Percentiles rank a stretch among this genome's conserved stretches.
Evolutionary conservation across 495 filamentous ascomycete genomes (phyloP).

Genomic region (Hyaloscypha variabilis): DNA sequence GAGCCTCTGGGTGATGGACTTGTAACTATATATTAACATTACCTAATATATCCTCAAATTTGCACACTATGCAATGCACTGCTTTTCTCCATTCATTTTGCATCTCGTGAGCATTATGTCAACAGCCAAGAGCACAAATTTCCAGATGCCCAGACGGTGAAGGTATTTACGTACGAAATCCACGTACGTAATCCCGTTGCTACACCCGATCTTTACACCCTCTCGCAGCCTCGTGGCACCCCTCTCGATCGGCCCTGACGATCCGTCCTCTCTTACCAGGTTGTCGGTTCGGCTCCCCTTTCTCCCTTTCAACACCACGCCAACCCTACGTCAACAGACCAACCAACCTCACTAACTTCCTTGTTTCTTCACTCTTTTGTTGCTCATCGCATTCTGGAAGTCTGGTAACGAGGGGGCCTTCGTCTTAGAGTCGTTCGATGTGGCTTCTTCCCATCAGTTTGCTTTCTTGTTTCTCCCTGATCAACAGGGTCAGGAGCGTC

Average conservation of each 20-base stretch:
- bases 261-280: not conserved
- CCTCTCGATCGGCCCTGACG: not conserved
- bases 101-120: no score
- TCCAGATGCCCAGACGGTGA: not conserved
- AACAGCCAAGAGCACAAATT: not conserved
- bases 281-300: not conserved
- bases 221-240: not conserved
- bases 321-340: not conserved
- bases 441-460: not conserved
- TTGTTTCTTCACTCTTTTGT: not conserved
- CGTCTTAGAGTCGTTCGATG: not conserved
- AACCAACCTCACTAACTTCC: not conserved
- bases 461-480: not conserved
- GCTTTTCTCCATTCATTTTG: no score
- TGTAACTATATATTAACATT: not conserved
- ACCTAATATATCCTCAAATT: not conserved
- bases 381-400: constrained; percentile 3
- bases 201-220: not conserved
- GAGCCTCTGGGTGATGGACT: not conserved
- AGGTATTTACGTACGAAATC: not conserved
- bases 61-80: no score
- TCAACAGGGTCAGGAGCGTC: not conserved
- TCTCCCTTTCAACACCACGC: not conserved
- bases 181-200: not conserved
- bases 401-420: not conserved